These are phyloP conservation scores for Pythium periplocum DNA, from an alignment of 352 stramenopile genomes.

Conservation along the genomic window DNA sequence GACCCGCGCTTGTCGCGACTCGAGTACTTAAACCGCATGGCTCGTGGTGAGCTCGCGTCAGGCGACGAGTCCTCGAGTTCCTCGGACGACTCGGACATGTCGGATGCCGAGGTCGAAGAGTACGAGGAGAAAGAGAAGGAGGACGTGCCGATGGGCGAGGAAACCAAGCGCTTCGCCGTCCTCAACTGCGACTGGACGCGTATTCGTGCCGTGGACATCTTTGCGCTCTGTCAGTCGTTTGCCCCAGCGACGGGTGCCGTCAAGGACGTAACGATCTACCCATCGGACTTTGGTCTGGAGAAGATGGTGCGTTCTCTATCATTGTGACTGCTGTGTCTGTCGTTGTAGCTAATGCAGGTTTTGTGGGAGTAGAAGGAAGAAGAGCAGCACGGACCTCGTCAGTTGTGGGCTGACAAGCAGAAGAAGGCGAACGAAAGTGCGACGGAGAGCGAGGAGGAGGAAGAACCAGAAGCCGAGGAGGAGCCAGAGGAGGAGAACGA, in stretches of 20 bases:
- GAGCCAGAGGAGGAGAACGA: conserved; percentile 13
- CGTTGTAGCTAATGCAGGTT: not conserved
- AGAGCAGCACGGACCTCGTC: conserved; percentile 59
- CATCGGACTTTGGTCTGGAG: conserved; percentile 94
- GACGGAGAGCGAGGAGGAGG: conserved; percentile 15
- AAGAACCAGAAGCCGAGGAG: conserved; percentile 16
- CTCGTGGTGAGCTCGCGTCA: conserved; percentile 68
- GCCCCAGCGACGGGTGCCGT: conserved; percentile 86
- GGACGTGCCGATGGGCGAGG: conserved; percentile 77
- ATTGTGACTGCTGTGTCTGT: not conserved
- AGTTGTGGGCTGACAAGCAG: conserved; percentile 48
- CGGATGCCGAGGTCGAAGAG: conserved; percentile 38
- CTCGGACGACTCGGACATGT: conserved; percentile 39
- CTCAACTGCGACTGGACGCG: conserved; percentile 97
- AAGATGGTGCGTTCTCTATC: conserved; percentile 69
- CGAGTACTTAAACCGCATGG: conserved; percentile 85
- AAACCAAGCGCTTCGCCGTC: conserved; percentile 89
- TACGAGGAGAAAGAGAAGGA: conserved; percentile 50
- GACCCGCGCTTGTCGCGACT: conserved; percentile 67
- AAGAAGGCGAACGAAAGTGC: conserved; percentile 12
- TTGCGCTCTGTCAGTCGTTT: conserved; percentile 93
- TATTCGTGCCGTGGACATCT: conserved; percentile 94
- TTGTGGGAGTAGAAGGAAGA: conserved; percentile 59
- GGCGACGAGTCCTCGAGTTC: conserved; percentile 43
- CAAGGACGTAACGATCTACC: conserved; percentile 93